These are phyloP conservation scores for Phialophora verrucosa DNA, from an alignment of 2,329 filamentous ascomycete species.

Conservation along the genomic window DNA sequence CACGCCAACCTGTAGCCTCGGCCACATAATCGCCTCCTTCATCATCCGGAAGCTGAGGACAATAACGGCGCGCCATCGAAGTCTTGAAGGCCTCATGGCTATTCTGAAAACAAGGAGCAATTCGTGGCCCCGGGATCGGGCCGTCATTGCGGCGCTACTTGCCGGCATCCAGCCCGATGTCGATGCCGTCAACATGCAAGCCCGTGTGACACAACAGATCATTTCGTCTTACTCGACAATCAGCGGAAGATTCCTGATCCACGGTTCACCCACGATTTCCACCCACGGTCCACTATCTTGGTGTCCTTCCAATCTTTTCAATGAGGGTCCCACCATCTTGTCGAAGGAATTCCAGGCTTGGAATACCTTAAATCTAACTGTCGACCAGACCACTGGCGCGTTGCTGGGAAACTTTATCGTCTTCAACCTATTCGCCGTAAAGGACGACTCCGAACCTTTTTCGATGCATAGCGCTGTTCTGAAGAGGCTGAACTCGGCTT, in stretches of 20 bases:
- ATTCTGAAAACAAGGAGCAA: conserved; percentile 15
- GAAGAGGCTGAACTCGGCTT: background rate
- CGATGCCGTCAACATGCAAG: conserved; percentile 16
- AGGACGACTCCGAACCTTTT: conserved; percentile 1
- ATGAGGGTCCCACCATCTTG: background rate
- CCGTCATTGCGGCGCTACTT: conserved; percentile 5
- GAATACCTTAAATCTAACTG: background rate
- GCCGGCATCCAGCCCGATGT: conserved; percentile 13
- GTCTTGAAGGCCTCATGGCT: background rate
- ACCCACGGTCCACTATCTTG: conserved; percentile 4
- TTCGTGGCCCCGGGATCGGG: conserved; percentile 11
- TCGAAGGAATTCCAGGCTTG: background rate
- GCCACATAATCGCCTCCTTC: conserved; percentile 4
- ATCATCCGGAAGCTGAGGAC: conserved; percentile 2
- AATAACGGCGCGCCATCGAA: background rate
- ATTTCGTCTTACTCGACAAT: conserved; percentile 4
- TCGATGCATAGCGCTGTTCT: background rate
- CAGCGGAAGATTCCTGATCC: conserved; percentile 1
- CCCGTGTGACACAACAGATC: conserved; percentile 10
- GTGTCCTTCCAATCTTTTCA: conserved; percentile 12
- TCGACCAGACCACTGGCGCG: background rate
- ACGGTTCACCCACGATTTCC: conserved; percentile 8
- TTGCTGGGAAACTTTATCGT: background rate
- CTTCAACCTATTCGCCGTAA: background rate
- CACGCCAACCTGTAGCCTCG: background rate